These are phyloP conservation scores for Aspergillus ellipticus DNA, from an alignment of 495 filamentous ascomycete genomes.

Conservation along the genomic window DNA sequence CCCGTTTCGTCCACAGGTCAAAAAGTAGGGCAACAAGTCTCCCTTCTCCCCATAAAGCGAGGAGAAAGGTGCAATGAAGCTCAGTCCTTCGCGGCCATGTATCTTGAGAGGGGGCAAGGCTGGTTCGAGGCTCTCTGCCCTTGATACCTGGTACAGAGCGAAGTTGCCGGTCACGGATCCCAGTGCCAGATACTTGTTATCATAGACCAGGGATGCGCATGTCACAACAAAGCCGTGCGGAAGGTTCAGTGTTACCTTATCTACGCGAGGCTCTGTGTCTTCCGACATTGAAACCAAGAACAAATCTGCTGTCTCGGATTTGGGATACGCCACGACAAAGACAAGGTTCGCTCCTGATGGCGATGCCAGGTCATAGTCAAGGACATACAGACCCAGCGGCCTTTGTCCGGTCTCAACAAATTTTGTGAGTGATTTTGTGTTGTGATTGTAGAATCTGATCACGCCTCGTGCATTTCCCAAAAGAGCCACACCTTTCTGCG, in stretches of 20 bases:
- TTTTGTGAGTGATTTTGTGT: constrained; percentile 21
- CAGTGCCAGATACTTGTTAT: constrained; percentile 51
- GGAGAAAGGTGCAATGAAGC: constrained; percentile 48
- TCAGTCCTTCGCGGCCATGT: constrained; percentile 67
- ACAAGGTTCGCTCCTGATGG: constrained; percentile 11
- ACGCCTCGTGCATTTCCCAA: constrained; percentile 30
- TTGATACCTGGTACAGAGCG: constrained; percentile 45
- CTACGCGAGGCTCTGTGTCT: constrained; percentile 14
- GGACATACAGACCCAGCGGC: constrained; percentile 24
- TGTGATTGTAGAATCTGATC: constrained; percentile 36
- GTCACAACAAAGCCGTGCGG: constrained; percentile 35
- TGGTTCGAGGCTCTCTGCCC: constrained; percentile 18
- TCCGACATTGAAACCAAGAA: constrained; percentile 23
- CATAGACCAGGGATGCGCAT: constrained; percentile 33
- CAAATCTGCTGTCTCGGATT: constrained; percentile 26
- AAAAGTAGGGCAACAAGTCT: constrained; percentile 25
- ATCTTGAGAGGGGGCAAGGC: constrained; percentile 28
- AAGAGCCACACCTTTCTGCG: constrained; percentile 32
- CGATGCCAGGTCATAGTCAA: constrained; percentile 17
- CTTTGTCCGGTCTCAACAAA: constrained; percentile 23
- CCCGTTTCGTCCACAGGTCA: constrained; percentile 74
- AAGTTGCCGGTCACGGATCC: constrained; percentile 65
- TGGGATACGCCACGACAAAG: constrained; percentile 32
- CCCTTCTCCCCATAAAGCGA: constrained; percentile 9
- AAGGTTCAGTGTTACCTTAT: constrained; percentile 23